Conservation (phyloP, 208 protist genomes). For the Trichomonas gallinae region DNA sequence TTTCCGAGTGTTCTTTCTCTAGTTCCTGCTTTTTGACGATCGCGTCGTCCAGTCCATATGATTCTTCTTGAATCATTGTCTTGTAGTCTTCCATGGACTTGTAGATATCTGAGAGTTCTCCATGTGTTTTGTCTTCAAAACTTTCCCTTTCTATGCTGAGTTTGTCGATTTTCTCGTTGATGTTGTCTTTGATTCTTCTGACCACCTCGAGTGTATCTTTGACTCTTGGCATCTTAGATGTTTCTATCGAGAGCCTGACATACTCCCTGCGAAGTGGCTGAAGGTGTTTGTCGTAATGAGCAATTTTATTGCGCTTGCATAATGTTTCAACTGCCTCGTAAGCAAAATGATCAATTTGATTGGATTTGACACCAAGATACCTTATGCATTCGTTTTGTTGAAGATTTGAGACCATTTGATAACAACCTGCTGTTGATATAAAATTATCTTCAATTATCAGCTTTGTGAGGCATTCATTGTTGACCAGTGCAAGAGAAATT, state of each 20-base stretch:
- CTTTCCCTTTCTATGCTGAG: not conserved
- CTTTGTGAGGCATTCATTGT: not conserved
- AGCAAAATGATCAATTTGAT: not conserved
- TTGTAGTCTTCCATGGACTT: not conserved
- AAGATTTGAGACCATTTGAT: not conserved
- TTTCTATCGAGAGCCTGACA: not conserved
- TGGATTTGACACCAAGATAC: not conserved
- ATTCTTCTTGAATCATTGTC: not conserved
- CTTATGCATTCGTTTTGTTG: not conserved
- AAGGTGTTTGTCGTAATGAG: not conserved
- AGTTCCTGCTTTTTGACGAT: not conserved
- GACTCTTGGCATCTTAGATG: not conserved
- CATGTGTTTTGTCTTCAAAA: not conserved
- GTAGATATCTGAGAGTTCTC: not conserved
- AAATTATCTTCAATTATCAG: not conserved
- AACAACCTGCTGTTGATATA: not conserved
- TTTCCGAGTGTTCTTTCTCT: not conserved
- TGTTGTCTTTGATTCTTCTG: not conserved
- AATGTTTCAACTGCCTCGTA: not conserved
- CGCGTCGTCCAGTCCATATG: not conserved
- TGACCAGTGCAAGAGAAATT: not conserved
- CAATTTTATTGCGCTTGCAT: not conserved
- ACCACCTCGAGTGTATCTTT: not conserved
- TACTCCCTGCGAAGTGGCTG: not conserved
- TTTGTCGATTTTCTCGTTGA: not conserved